phyloP scores from a whole-genome alignment of 228 moss, liverwort and hornwort genomes.

The Sphagnum magellanicum region DNA sequence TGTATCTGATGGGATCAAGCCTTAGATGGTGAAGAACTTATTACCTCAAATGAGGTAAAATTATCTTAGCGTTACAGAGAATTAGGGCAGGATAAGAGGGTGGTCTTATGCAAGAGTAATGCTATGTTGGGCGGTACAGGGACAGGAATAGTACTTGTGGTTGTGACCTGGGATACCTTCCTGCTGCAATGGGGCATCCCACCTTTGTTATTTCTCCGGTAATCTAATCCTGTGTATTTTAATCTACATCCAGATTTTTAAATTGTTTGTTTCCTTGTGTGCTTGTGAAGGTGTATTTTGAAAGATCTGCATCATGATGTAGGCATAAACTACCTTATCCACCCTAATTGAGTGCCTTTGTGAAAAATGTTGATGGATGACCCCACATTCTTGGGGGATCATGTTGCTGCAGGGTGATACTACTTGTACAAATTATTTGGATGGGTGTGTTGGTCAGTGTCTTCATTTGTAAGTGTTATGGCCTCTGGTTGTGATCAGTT shows the following conservation, averaged over 20 bases:
- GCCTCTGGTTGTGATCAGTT: background rate
- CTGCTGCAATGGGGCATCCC: slow-evolving; percentile 40
- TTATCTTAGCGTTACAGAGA: too few species aligned
- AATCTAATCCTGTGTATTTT: background rate
- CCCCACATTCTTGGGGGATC: too few species aligned
- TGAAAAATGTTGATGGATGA: too few species aligned
- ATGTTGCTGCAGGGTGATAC: slow-evolving; percentile 45
- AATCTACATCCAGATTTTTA: background rate
- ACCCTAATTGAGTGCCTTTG: too few species aligned
- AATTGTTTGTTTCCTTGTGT: background rate
- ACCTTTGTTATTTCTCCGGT: slow-evolving; percentile 71
- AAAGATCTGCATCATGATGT: too few species aligned
- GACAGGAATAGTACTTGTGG: slow-evolving; percentile 64
- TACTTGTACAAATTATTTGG: slow-evolving; percentile 64
- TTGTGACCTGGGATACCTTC: slow-evolving; percentile 50
- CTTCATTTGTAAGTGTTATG: slow-evolving; percentile 43
- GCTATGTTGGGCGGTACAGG: slow-evolving; percentile 26
- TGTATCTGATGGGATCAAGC: too few species aligned
- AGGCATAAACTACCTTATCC: too few species aligned
- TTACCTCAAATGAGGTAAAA: too few species aligned
- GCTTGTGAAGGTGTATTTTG: too few species aligned
- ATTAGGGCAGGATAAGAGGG: too few species aligned
- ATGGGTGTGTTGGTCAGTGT: slow-evolving; percentile 44
- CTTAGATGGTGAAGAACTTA: too few species aligned
- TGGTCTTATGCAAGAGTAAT: too few species aligned